These are phyloP conservation scores for Pseudonectria buxi DNA, from an alignment of 2,329 filamentous ascomycete species.

Conservation along the genomic window DNA sequence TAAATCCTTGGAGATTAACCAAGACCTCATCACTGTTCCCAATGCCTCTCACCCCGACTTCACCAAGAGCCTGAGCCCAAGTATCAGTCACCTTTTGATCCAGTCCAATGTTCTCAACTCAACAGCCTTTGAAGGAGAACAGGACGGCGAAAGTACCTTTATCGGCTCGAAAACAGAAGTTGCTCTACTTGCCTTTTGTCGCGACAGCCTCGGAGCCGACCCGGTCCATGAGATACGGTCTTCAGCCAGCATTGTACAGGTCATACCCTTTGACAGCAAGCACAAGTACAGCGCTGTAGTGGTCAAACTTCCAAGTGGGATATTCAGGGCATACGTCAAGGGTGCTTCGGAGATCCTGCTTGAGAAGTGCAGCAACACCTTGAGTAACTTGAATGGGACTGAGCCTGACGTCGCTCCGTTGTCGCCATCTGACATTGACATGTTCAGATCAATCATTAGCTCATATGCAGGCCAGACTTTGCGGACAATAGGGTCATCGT, in stretches of 20 bases:
- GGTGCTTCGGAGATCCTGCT: slow-evolving; percentile 52
- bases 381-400: slow-evolving; percentile 46
- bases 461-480: slow-evolving; percentile 59
- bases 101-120: slow-evolving; percentile 51
- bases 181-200: slow-evolving; percentile 44
- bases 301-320: slow-evolving; percentile 36
- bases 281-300: slow-evolving; percentile 53
- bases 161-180: slow-evolving; percentile 53
- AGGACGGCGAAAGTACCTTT: slow-evolving; percentile 38
- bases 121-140: slow-evolving; percentile 48
- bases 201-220: slow-evolving; percentile 43
- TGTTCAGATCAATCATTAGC: slow-evolving; percentile 48
- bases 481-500: slow-evolving; percentile 66
- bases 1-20: slow-evolving; percentile 14
- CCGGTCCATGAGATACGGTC: slow-evolving; percentile 39
- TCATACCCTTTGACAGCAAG: slow-evolving; percentile 48
- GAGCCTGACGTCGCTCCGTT: slow-evolving; percentile 42
- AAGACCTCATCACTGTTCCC: slow-evolving; percentile 13
- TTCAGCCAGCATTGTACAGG: slow-evolving; percentile 40
- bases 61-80: slow-evolving; percentile 12
- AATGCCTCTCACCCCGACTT: slow-evolving; percentile 24
- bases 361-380: slow-evolving; percentile 39
- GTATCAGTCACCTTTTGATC: slow-evolving; percentile 55
- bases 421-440: slow-evolving; percentile 44
- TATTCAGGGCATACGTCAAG: slow-evolving; percentile 46